phyloP scores from a whole-genome alignment of 345 rosid genomes.

The Microcos paniculata region DNA sequence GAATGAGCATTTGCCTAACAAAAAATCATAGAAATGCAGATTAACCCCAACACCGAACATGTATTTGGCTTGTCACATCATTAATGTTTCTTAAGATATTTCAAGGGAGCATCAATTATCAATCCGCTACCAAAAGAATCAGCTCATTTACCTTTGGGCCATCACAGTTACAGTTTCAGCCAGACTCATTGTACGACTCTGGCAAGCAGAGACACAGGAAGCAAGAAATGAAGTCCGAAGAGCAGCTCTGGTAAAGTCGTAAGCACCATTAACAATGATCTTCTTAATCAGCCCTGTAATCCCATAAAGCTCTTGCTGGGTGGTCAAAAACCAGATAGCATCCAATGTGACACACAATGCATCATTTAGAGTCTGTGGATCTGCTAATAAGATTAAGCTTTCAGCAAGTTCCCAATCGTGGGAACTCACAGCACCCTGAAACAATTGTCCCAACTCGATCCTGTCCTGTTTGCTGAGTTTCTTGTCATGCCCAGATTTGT shows the following conservation, averaged over 20 bases:
- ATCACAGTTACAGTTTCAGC: slow-evolving; percentile 86
- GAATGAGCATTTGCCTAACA: background rate
- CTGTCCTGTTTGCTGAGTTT: slow-evolving; percentile 75
- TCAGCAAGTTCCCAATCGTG: slow-evolving; percentile 91
- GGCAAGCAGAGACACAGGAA: slow-evolving; percentile 95
- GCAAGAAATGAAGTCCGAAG: slow-evolving; percentile 96
- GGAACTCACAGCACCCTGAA: slow-evolving; percentile 78
- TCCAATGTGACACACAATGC: slow-evolving; percentile 83
- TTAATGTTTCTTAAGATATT: background rate
- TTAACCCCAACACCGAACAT: background rate
- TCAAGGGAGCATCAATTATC: background rate
- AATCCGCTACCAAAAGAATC: background rate
- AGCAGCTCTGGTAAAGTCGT: slow-evolving; percentile 94
- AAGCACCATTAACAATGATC: slow-evolving; percentile 80
- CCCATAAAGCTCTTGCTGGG: slow-evolving; percentile 62
- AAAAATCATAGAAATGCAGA: background rate
- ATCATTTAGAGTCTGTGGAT: slow-evolving; percentile 85
- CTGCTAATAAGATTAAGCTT: slow-evolving; percentile 65
- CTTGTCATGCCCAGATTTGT: slow-evolving; percentile 49
- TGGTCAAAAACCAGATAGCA: slow-evolving; percentile 88
- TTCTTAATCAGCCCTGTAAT: slow-evolving; percentile 70
- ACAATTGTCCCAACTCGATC: slow-evolving; percentile 69
- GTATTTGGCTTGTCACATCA: background rate
- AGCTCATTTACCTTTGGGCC: slow-evolving; percentile 73
- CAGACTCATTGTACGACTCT: slow-evolving; percentile 74